Conservation (phyloP, 345 rosid genomes). For the Aquilaria sinensis region DNA sequence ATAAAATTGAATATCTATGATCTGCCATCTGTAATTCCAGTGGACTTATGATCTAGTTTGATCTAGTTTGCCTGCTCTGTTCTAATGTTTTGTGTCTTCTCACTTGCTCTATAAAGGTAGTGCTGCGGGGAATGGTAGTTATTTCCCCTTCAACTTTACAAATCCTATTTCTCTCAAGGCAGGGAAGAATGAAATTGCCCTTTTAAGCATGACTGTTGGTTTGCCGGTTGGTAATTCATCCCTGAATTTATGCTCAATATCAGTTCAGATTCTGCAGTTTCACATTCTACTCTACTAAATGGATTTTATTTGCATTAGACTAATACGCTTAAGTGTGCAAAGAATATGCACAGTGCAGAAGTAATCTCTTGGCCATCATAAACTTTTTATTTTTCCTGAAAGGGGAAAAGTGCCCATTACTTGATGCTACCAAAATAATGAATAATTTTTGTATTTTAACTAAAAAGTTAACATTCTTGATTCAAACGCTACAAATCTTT, state of each 20-base stretch:
- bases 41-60: background rate
- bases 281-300: background rate
- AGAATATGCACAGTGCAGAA: too few relatives aligned
- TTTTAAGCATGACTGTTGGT: constrained; percentile 90
- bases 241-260: background rate
- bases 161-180: constrained; percentile 58
- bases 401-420: too few relatives aligned
- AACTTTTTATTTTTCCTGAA: too few relatives aligned
- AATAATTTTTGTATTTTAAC: too few relatives aligned
- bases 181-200: constrained; percentile 68
- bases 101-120: constrained; percentile 39
- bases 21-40: background rate
- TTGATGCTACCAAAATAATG: too few relatives aligned
- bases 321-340: too few relatives aligned
- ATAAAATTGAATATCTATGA: background rate
- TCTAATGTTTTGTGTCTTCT: background rate
- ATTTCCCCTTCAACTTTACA: constrained; percentile 49
- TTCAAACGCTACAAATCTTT: too few relatives aligned
- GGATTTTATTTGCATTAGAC: background rate
- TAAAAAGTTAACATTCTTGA: too few relatives aligned
- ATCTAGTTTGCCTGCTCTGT: background rate
- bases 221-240: constrained; percentile 48
- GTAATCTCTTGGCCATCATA: too few relatives aligned
- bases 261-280: background rate
- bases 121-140: constrained; percentile 73